These are phyloP conservation scores for Dioszegia crocea DNA, from an alignment of 768 basidiomycete species.

Conservation along the genomic window DNA sequence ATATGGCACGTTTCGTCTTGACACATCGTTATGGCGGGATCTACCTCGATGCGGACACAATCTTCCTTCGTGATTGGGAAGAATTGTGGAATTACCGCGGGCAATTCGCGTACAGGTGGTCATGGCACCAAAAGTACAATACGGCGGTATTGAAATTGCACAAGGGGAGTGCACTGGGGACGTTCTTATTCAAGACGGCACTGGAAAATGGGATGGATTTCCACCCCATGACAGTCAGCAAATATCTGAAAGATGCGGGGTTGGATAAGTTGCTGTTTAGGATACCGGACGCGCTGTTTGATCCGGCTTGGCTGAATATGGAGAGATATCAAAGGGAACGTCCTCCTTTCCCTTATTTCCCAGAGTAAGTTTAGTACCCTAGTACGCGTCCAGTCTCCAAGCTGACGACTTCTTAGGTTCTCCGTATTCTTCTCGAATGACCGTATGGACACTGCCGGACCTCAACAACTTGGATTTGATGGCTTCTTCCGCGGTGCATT, in stretches of 20 bases:
- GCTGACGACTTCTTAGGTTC: slow-evolving; percentile 59
- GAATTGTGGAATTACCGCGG: slow-evolving; percentile 96
- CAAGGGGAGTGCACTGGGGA: slow-evolving; percentile 84
- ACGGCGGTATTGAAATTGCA: slow-evolving; percentile 93
- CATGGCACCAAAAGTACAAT: slow-evolving; percentile 85
- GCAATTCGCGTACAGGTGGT: slow-evolving; percentile 96
- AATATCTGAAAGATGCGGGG: slow-evolving; percentile 83
- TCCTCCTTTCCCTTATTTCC: slow-evolving; percentile 91
- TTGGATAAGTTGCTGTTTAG: slow-evolving; percentile 77
- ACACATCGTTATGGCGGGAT: slow-evolving; percentile 94
- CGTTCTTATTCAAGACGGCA: slow-evolving; percentile 89
- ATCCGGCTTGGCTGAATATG: slow-evolving; percentile 93
- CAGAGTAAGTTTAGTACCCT: slow-evolving; percentile 56
- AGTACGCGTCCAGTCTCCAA: not conserved
- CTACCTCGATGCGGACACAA: slow-evolving; percentile 94
- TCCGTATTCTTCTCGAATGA: slow-evolving; percentile 56
- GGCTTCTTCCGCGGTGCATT: slow-evolving; percentile 92
- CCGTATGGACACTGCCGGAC: slow-evolving; percentile 64
- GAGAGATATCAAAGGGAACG: slow-evolving; percentile 86
- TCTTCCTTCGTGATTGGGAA: slow-evolving; percentile 96
- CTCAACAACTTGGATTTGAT: slow-evolving; percentile 82
- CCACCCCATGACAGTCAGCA: slow-evolving; percentile 91
- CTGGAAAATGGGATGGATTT: slow-evolving; percentile 88
- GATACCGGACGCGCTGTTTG: slow-evolving; percentile 91
- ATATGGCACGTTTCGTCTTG: slow-evolving; percentile 96